Evolutionary conservation across 768 basidiomycete genomes (phyloP).

Genomic region (Serendipita indica): DNA sequence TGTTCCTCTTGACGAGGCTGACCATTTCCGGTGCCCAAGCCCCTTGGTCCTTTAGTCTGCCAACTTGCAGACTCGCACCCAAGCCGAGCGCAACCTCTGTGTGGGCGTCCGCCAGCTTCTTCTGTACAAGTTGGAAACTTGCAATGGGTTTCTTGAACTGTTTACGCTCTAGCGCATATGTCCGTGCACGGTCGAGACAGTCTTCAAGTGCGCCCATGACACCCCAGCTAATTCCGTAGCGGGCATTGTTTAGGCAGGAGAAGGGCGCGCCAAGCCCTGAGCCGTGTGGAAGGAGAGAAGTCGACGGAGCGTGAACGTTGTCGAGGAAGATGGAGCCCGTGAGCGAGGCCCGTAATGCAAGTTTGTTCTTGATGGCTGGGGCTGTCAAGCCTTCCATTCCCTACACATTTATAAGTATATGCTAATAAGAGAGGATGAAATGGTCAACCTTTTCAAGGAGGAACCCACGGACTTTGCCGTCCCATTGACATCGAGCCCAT

Average conservation of each 20-base stretch:
- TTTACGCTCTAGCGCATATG: conserved; percentile 75
- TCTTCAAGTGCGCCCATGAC: conserved; percentile 93
- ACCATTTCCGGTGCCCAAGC: conserved; percentile 79
- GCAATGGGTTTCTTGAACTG: conserved; percentile 86
- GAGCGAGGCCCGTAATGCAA: conserved; percentile 72
- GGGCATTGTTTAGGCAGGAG: conserved; percentile 81
- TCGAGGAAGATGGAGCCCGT: conserved; percentile 90
- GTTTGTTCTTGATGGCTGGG: conserved; percentile 82
- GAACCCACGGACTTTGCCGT: conserved; percentile 79
- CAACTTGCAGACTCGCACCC: conserved; percentile 55
- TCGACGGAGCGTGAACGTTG: conserved; percentile 59
- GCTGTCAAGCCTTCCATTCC: conserved; percentile 69
- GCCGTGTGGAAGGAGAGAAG: conserved; percentile 62
- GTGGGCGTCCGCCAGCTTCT: conserved; percentile 90
- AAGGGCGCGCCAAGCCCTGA: conserved; percentile 75
- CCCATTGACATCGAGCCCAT: conserved; percentile 95
- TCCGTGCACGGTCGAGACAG: conserved; percentile 59
- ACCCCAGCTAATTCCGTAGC: conserved; percentile 88
- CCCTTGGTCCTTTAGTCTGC: conserved; percentile 71
- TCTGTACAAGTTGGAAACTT: conserved; percentile 94
- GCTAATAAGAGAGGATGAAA: conserved; percentile 12
- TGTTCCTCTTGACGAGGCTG: conserved; percentile 88
- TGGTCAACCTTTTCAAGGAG: conserved; percentile 64
- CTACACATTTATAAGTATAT: conserved; percentile 26
- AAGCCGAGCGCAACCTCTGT: conserved; percentile 71